phyloP scores from a whole-genome alignment of 2,329 filamentous ascomycete genomes.

The Cadophora gregata region DNA sequence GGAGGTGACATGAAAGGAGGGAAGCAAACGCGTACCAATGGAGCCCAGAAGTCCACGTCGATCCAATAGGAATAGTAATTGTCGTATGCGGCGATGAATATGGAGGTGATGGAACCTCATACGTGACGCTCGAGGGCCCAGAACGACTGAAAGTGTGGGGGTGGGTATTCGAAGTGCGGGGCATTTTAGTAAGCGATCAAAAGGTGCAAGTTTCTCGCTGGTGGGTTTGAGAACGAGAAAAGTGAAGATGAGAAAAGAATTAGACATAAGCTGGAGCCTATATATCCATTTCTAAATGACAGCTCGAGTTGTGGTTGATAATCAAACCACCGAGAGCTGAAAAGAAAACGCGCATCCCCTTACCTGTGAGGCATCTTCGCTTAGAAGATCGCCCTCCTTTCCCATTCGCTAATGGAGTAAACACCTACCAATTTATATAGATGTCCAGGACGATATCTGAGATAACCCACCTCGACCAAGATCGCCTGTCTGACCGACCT shows the following conservation, averaged over 20 bases:
- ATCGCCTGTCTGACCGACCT: background rate
- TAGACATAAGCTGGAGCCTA: background rate
- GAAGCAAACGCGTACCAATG: slow-evolving; percentile 19
- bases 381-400: slow-evolving; percentile 4
- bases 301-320: background rate
- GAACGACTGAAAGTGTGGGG: slow-evolving; percentile 22
- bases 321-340: background rate
- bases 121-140: slow-evolving; percentile 18
- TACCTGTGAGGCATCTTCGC: background rate
- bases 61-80: slow-evolving; percentile 28
- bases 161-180: background rate
- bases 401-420: background rate
- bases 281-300: background rate
- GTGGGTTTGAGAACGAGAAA: background rate
- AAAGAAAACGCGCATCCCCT: slow-evolving; percentile 18
- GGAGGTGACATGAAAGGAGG: background rate
- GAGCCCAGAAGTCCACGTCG: slow-evolving; percentile 30
- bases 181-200: background rate
- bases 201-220: too few relatives aligned
- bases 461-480: too few relatives aligned
- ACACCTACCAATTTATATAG: background rate
- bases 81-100: slow-evolving; percentile 25
- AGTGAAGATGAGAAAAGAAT: background rate
- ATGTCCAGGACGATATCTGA: too few relatives aligned
- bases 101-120: slow-evolving; percentile 24